Percentiles rank a stretch among this genome's conserved stretches.
Conservation (phyloP, 345 rosid species). For the Moringa oleifera region DNA sequence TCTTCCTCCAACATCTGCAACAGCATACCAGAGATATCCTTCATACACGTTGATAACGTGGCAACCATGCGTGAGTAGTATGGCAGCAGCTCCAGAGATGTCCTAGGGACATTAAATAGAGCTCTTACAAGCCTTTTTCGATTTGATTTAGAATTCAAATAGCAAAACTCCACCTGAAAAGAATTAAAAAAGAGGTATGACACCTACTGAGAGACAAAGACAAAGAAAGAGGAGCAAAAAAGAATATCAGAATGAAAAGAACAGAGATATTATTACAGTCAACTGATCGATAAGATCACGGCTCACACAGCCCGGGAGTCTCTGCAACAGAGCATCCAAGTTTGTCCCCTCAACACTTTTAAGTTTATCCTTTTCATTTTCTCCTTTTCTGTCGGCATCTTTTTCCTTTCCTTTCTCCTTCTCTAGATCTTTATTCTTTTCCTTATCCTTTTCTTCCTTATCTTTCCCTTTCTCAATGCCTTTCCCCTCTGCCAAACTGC, state of each 20-base stretch:
- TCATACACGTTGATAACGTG: conserved; percentile 90
- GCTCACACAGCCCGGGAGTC: conserved; percentile 94
- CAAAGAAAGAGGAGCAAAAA: background rate
- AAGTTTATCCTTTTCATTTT: conserved; percentile 80
- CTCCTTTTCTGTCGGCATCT: conserved; percentile 71
- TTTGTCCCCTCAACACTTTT: conserved; percentile 85
- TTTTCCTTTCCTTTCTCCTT: conserved; percentile 85
- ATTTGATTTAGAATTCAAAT: conserved; percentile 89
- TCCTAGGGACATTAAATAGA: conserved; percentile 90
- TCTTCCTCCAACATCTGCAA: conserved; percentile 97
- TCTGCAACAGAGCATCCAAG: conserved; percentile 87
- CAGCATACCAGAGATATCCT: conserved; percentile 85
- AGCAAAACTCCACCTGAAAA: conserved; percentile 93
- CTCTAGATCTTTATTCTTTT: conserved; percentile 44
- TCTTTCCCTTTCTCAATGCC: conserved; percentile 65
- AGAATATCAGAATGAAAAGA: background rate
- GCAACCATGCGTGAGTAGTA: conserved; percentile 98
- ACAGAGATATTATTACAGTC: conserved; percentile 52
- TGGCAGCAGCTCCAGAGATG: conserved; percentile 92
- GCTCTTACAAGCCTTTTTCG: conserved; percentile 95
- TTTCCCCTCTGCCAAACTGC: conserved; percentile 51
- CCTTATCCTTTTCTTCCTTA: conserved; percentile 76
- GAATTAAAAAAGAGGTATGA: conserved; percentile 13
- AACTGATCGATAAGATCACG: conserved; percentile 98
- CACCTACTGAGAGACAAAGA: conserved; percentile 2